A percentile compares a stretch with the other conserved stretches of the same genome.
phyloP scores from a whole-genome alignment of 1,284 basidiomycete species.

The Sphaerobolus stellatus region DNA sequence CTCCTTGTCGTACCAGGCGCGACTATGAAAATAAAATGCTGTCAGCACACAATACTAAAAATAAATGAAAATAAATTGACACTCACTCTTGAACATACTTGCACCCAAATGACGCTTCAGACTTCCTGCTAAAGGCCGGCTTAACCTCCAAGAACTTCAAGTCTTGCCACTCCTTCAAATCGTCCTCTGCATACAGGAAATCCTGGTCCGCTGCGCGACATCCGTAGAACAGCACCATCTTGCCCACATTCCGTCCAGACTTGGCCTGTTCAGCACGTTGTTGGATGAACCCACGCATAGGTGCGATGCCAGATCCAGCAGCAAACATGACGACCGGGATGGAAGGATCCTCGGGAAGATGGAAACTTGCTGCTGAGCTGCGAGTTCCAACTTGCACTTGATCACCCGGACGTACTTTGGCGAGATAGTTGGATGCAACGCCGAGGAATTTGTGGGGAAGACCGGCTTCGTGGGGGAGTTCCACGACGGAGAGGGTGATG shows the following conservation, averaged over 20 bases:
- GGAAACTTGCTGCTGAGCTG: constrained; percentile 44
- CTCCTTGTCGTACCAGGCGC: constrained; percentile 44
- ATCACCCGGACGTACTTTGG: constrained; percentile 41
- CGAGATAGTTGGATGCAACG: constrained; percentile 51
- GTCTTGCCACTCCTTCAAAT: constrained; percentile 44
- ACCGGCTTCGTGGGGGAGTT: constrained; percentile 36
- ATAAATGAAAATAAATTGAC: constrained; percentile 1
- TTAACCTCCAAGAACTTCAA: constrained; percentile 49
- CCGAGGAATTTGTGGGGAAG: constrained; percentile 39
- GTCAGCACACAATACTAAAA: background rate
- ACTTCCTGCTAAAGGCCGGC: constrained; percentile 45
- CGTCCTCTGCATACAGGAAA: constrained; percentile 43
- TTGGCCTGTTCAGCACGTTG: constrained; percentile 50
- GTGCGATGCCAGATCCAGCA: constrained; percentile 50
- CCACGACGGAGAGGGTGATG: constrained; percentile 48
- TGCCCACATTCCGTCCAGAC: constrained; percentile 45
- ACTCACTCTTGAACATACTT: constrained; percentile 53
- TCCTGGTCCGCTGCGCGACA: constrained; percentile 45
- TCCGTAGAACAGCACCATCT: constrained; percentile 50
- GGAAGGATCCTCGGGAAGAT: constrained; percentile 44
- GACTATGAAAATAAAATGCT: constrained; percentile 35
- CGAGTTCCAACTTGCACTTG: constrained; percentile 47
- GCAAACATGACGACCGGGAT: constrained; percentile 50
- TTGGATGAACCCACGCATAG: constrained; percentile 55
- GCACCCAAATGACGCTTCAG: constrained; percentile 40